A percentile compares a stretch with the other conserved stretches of the same genome.
Conservation (phyloP, 129 eudicot genomes). For the Artemisia argyi region DNA sequence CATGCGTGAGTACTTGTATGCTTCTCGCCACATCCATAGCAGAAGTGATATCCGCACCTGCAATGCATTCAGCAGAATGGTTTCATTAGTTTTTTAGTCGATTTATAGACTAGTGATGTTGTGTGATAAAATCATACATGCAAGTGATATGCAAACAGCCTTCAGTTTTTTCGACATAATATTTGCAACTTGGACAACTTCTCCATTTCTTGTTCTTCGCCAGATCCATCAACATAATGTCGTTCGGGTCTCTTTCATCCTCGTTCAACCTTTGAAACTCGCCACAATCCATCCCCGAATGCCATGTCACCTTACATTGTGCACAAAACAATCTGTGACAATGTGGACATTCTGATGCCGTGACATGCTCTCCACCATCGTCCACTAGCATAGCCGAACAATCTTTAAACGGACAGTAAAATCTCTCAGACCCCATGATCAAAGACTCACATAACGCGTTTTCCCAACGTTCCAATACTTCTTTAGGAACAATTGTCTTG, state of each 20-base stretch:
- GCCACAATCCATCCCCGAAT: constrained; percentile 37
- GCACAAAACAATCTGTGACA: constrained; percentile 63
- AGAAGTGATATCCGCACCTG: constrained; percentile 59
- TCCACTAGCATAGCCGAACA: constrained; percentile 49
- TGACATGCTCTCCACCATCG: constrained; percentile 32
- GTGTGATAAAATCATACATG: constrained; percentile 26
- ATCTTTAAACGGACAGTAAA: constrained; percentile 59
- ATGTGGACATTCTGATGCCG: constrained; percentile 45
- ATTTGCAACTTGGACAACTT: constrained; percentile 49
- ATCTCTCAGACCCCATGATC: constrained; percentile 33
- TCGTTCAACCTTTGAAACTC: constrained; percentile 35
- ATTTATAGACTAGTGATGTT: not conserved
- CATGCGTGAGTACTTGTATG: not conserved
- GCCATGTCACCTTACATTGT: constrained; percentile 52
- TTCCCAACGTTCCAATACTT: constrained; percentile 54
- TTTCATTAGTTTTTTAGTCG: too few relatives aligned
- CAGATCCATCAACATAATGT: constrained; percentile 36
- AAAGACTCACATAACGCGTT: constrained; percentile 31
- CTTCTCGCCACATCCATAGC: constrained; percentile 48
- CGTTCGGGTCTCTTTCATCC: constrained; percentile 35
- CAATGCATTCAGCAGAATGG: not conserved
- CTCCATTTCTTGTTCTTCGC: constrained; percentile 50
- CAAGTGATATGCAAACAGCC: constrained; percentile 60
- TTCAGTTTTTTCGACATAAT: constrained; percentile 42
- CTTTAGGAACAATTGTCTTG: constrained; percentile 19